These are phyloP conservation scores for Salvia hispanica DNA, from an alignment of 257 asterid genomes.

Conservation along the genomic window DNA sequence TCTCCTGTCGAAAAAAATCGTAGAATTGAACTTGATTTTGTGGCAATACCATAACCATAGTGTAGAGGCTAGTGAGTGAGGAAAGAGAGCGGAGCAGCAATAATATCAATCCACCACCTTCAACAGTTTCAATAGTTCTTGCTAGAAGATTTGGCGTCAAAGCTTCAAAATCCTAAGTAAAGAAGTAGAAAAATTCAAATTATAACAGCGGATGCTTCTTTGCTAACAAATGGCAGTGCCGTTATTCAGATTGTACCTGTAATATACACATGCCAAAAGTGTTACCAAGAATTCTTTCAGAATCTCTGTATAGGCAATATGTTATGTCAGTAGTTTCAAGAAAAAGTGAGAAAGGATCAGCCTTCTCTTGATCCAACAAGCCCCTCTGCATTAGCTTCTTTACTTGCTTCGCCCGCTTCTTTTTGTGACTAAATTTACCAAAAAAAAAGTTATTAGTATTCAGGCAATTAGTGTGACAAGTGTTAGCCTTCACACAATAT, in stretches of 20 bases:
- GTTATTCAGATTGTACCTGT: slow-evolving; percentile 53
- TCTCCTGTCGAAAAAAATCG: slow-evolving; percentile 15
- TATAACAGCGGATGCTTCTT: background rate
- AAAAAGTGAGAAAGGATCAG: slow-evolving; percentile 74
- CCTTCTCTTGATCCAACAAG: slow-evolving; percentile 71
- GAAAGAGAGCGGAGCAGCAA: slow-evolving; percentile 85
- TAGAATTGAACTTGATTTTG: slow-evolving; percentile 18
- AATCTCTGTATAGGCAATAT: slow-evolving; percentile 81
- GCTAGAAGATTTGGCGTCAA: slow-evolving; percentile 99
- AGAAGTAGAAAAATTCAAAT: slow-evolving; percentile 12
- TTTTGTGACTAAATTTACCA: slow-evolving; percentile 57
- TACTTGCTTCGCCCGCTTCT: slow-evolving; percentile 79
- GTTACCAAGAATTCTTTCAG: slow-evolving; percentile 95
- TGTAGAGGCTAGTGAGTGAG: slow-evolving; percentile 80
- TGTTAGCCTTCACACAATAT: too few species aligned
- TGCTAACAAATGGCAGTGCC: background rate
- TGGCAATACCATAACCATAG: slow-evolving; percentile 88
- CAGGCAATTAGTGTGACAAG: background rate
- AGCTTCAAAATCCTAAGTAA: slow-evolving; percentile 84
- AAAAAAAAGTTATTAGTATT: slow-evolving; percentile 16
- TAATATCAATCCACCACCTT: slow-evolving; percentile 95
- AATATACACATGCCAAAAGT: slow-evolving; percentile 98
- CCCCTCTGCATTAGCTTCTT: slow-evolving; percentile 76
- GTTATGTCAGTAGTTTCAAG: slow-evolving; percentile 74
- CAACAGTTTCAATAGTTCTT: slow-evolving; percentile 98